Evolutionary conservation across 345 rosid genomes (phyloP), one percentile per base, ranked within the genome.

Genomic region (Citrus cavaleriei): DNA sequence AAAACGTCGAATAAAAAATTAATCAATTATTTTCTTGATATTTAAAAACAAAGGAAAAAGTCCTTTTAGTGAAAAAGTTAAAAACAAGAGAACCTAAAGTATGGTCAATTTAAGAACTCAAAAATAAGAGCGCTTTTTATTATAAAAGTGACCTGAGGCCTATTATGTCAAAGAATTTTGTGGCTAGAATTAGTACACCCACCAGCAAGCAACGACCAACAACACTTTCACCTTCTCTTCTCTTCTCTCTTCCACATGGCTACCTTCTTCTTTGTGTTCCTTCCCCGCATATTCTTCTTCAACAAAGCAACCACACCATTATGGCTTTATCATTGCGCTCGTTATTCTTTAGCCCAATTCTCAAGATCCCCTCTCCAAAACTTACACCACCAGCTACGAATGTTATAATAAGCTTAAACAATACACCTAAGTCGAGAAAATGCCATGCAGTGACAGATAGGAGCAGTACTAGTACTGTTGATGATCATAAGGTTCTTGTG

Each of bases 391-490:
- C 79, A 27, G 34, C 51, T 12, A 12, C 59, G 19, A 4, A 68
- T 22, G 19, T 13, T 66, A 22, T 21, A 42, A 3, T 42, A 37
- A 49, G 34, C 70, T 30, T 66, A 18, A 54, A 69, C 25, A 61
- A 37, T 63, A 67, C 16, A 5, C 68, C n/a, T 46, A 71, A 25
- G 65, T 16, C 28, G 49, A 62, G 18, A 18, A 83, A 70, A 34
- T 77, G 78, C 71, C 84, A 70, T 67, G 90, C 90, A 37, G 81
- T 79, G 2, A 77, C 83, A 22, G 87, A 86, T 82, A 72, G 80
- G 40, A 34, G 62, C 1, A 51, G 60, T 9, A 42, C 51, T 42
- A 32, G 49, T 22, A 66, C 55, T 55, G 21, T 35, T 49, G 86
- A 63, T 35, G 88, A 79, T 68, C 79, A 68, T 3, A 28, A 38